Evolutionary conservation across 305 asterid species (phyloP).

Genomic region (Solanum hybrid): DNA sequence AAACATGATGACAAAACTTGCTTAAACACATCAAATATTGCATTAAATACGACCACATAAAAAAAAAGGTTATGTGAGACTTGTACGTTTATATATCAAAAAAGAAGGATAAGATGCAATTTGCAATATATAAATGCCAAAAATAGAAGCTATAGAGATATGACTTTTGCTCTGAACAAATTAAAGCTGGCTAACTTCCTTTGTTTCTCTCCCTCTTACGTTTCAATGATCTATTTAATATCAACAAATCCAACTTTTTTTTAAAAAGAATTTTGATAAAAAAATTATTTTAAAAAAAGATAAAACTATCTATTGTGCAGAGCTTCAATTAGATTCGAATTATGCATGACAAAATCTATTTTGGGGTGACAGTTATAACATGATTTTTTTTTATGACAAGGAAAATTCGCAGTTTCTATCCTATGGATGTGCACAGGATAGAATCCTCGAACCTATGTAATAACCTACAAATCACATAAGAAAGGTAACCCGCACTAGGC

Average conservation of each 20-base stretch:
- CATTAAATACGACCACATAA: neutral
- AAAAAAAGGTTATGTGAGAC: neutral
- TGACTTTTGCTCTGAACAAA: neutral
- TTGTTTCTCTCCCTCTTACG: neutral
- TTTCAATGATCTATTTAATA: neutral
- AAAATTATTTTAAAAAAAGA: accelerated
- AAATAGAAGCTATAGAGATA: neutral
- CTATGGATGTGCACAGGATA: no score
- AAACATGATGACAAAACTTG: neutral
- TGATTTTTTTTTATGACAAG: no score
- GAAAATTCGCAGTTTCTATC: accelerated
- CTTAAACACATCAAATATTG: neutral
- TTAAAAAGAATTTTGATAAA: accelerated
- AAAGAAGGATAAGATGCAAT: neutral
- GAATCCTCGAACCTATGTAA: no score
- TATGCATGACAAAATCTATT: neutral
- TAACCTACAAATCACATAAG: no score
- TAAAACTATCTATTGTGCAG: no score
- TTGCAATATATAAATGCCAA: neutral
- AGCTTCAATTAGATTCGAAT: no score
- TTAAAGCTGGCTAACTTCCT: neutral
- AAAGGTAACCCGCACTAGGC: accelerated
- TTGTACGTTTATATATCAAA: neutral
- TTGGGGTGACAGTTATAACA: neutral
- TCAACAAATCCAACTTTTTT: neutral